phyloP scores from a whole-genome alignment of 2,329 filamentous ascomycete species.

The Verticillium tricorpus region DNA sequence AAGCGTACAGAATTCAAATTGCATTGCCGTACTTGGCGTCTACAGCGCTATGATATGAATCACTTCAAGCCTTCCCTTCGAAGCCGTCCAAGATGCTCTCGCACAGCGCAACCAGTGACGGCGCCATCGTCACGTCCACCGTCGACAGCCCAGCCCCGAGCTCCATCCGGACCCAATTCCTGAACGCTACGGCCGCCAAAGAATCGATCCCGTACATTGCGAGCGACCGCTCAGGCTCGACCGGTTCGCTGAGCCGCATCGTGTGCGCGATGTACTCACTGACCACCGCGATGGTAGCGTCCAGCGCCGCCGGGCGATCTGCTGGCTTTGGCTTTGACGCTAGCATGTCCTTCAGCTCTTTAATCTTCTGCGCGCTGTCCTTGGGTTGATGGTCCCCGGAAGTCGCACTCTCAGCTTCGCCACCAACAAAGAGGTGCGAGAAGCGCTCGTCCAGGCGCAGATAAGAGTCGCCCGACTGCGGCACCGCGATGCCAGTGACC shows the following conservation, averaged over 20 bases:
- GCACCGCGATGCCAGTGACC: not conserved
- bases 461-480: not conserved
- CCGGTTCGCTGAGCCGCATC: constrained; percentile 17
- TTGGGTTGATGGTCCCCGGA: not conserved
- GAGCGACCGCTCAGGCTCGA: constrained; percentile 19
- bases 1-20: too few species aligned
- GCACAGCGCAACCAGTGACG: constrained; percentile 17
- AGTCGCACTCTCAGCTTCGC: not conserved
- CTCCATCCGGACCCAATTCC: constrained; percentile 19
- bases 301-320: constrained; percentile 11
- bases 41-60: too few species aligned
- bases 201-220: constrained; percentile 24
- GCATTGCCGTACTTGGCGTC: too few species aligned
- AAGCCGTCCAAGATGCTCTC: constrained; percentile 16
- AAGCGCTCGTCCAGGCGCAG: not conserved
- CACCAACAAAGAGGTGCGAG: not conserved
- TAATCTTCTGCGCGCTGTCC: not conserved
- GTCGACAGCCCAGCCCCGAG: constrained; percentile 20
- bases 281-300: constrained; percentile 15
- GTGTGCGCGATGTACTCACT: constrained; percentile 17
- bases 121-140: constrained; percentile 22
- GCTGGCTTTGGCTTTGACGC: not conserved
- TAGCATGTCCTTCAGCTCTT: not conserved
- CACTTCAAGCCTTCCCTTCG: not conserved
- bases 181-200: constrained; percentile 22